Evolutionary conservation across 495 filamentous ascomycete species (phyloP).

Genomic region (Hypoxylon lenormandii): DNA sequence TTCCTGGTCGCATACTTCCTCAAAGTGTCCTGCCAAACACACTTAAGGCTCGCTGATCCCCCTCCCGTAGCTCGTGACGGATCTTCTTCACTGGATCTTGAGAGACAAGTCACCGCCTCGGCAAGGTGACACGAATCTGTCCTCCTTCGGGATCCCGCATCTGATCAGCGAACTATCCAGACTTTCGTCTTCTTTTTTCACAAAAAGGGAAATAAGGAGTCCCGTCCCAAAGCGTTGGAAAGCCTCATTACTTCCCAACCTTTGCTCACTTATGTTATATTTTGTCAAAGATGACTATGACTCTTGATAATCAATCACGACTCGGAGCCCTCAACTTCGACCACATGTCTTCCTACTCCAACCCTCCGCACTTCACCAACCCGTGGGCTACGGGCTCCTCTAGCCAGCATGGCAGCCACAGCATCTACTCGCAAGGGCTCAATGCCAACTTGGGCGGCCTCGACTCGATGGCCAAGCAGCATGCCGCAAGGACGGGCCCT

Average conservation of each 20-base stretch:
- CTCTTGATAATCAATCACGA: conserved; percentile 87
- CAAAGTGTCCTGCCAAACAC: conserved; percentile 57
- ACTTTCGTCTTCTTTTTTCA: conserved; percentile 44
- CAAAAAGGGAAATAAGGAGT: conserved; percentile 34
- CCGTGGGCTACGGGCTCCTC: conserved; percentile 81
- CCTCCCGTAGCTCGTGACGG: conserved; percentile 62
- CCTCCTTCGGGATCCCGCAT: conserved; percentile 62
- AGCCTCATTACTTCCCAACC: conserved; percentile 48
- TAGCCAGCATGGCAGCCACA: conserved; percentile 63
- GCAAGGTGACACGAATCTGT: conserved; percentile 55
- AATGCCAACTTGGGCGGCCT: conserved; percentile 62
- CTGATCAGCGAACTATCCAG: conserved; percentile 61
- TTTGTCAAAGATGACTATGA: conserved; percentile 77
- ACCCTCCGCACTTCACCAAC: conserved; percentile 87
- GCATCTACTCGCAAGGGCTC: conserved; percentile 68
- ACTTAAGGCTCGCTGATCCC: conserved; percentile 86
- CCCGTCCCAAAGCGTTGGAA: conserved; percentile 42
- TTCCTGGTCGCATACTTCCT: conserved; percentile 56
- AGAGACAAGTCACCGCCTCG: conserved; percentile 52
- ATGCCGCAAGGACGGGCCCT: conserved; percentile 68
- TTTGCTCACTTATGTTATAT: conserved; percentile 42
- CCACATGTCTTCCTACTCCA: conserved; percentile 70
- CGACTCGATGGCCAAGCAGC: conserved; percentile 59
- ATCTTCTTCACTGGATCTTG: conserved; percentile 58
- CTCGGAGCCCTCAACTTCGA: conserved; percentile 86